Conservation (phyloP, 2,329 filamentous ascomycete genomes). For the Pyricularia sp. region DNA sequence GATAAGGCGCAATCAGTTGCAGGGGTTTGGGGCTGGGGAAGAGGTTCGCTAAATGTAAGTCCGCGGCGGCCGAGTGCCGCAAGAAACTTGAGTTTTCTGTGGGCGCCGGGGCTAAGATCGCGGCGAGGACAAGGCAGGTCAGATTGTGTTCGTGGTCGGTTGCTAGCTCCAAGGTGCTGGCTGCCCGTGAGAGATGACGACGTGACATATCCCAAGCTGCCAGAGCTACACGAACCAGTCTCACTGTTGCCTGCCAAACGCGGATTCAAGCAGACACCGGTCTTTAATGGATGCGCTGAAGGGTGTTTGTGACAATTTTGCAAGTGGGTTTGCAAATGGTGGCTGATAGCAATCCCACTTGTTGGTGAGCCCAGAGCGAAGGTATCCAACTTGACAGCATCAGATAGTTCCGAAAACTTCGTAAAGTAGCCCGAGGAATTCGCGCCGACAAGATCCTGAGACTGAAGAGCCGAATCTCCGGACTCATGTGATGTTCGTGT, state of each 20-base stretch:
- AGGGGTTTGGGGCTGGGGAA: slow-evolving; percentile 1
- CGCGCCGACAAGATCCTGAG: not conserved
- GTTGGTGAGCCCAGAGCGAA: not conserved
- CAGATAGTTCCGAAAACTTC: not conserved
- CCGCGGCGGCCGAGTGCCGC: slow-evolving; percentile 7
- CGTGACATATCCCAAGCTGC: slow-evolving; percentile 1
- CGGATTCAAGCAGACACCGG: not conserved
- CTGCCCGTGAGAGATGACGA: not conserved
- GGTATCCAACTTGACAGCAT: not conserved
- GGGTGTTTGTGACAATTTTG: not conserved
- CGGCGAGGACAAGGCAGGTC: slow-evolving; percentile 4
- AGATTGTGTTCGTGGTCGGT: slow-evolving; percentile 5
- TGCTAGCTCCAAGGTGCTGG: not conserved
- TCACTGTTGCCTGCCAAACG: not conserved
- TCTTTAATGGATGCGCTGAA: not conserved
- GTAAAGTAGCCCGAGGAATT: not conserved
- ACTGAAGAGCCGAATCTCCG: not conserved
- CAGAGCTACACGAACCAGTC: not conserved
- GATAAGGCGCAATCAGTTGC: not conserved
- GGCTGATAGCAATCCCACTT: not conserved
- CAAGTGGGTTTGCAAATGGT: not conserved
- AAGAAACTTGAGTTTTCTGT: slow-evolving; percentile 5
- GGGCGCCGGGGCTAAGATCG: slow-evolving; percentile 7
- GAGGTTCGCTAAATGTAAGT: slow-evolving; percentile 9
- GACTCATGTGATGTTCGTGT: not conserved